Evolutionary conservation across 805 yeast genomes (phyloP), one percentile per base, ranked within the genome.

Genomic region (Nakazawaea anatomiae): DNA sequence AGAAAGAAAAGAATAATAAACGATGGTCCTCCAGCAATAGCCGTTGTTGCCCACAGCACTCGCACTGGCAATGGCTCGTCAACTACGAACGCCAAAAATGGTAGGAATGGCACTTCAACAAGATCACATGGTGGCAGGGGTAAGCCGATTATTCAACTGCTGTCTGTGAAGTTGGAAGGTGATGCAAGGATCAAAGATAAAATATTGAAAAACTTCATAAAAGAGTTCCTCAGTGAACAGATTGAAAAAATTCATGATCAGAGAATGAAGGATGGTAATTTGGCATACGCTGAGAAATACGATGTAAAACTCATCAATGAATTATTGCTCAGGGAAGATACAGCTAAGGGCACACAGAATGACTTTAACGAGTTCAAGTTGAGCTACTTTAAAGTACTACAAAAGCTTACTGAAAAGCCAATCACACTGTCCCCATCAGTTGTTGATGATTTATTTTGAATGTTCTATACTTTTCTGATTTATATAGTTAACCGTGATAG

Each of bases 141-240:
- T 18, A 18, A 18, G 25, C 25, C 25, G 25, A 18, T 18, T 18
- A 18, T 18, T 18, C 25, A 18, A 18, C 25, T 18, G 25, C 25
- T 18, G 25, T 18, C 36, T 3, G 30, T 12, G 39, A 49, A 50
- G 59, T 9, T 53, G 60, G 55, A n/a, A 28, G 28, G 11, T n/a
- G 27, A 31, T 12, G 51, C 36, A 39, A 58, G 60, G 35, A 58
- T 58, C 35, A 63, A 59, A 46, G 60, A 64, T 45, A 60, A 56
- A 47, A 45, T 60, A 6, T 43, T 65, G 32, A 60, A 66, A 18
- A 52, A 52, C 6, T 66, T 66, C 52, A 43, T 67, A 1, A 59
- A 55, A 47, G 68, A 66, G 18, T 42, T 60, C 27, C 40, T 63
- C 4, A 41, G 49, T 9, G 48, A 50, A n/a, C 60, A 62, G 45